A percentile compares a stretch with the other conserved stretches of the same genome.
Conservation (phyloP, 139 green algal genomes). For the Edaphochlamys debaryana region DNA sequence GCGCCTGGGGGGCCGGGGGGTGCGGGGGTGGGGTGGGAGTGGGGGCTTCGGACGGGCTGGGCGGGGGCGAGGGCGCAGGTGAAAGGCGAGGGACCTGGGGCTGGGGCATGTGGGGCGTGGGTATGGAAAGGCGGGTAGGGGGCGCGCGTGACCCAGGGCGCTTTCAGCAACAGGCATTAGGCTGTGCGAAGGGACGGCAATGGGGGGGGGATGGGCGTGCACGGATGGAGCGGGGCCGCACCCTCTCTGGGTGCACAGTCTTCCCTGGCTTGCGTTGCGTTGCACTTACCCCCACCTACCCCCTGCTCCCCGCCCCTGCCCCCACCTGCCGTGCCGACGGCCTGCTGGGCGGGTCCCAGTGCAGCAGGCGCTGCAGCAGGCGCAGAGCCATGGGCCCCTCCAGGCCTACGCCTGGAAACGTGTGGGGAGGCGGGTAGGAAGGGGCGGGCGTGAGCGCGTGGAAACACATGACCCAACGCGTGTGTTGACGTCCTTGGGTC, state of each 20-base stretch:
- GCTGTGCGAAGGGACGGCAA: background rate
- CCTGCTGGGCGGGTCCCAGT: constrained; percentile 60
- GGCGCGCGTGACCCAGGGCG: too few species aligned
- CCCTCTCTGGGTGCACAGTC: background rate
- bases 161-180: background rate
- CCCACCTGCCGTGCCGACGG: constrained; percentile 34
- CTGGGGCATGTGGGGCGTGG: too few species aligned
- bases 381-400: constrained; percentile 53
- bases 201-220: background rate
- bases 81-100: too few species aligned
- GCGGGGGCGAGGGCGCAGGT: background rate
- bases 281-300: too few species aligned
- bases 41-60: background rate
- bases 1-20: constrained; percentile 25
- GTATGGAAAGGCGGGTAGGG: background rate
- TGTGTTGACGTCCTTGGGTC: too few species aligned
- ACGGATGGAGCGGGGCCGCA: background rate
- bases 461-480: too few species aligned
- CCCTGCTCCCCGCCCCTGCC: background rate
- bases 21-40: too few species aligned
- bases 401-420: constrained; percentile 37
- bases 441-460: background rate
- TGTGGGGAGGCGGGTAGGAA: background rate
- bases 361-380: constrained; percentile 57
- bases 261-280: too few species aligned